phyloP scores from a whole-genome alignment of 2,329 filamentous ascomycete genomes.

The Beauveria pseudobassiana region DNA sequence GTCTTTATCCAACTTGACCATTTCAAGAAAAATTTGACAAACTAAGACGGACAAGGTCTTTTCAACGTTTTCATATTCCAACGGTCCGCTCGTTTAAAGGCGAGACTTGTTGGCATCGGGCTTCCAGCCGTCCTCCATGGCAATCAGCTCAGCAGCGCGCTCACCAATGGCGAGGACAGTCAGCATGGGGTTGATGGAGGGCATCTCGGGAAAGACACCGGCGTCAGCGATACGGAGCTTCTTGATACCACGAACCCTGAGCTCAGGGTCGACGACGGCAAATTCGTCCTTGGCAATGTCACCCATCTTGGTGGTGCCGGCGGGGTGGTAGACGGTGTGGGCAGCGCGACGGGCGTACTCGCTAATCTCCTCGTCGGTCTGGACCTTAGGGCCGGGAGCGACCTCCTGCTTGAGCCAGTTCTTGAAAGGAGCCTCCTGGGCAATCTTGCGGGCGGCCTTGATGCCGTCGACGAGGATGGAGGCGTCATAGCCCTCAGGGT shows the following conservation, averaged over 20 bases:
- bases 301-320: constrained; percentile 87
- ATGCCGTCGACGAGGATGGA: constrained; percentile 73
- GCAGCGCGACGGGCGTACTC: constrained; percentile 76
- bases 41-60: not conserved
- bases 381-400: constrained; percentile 64
- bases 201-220: constrained; percentile 81
- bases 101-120: constrained; percentile 15
- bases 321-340: constrained; percentile 86
- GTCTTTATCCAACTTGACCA: not conserved
- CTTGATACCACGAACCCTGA: constrained; percentile 66
- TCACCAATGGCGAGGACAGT: constrained; percentile 81
- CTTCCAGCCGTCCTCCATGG: constrained; percentile 53
- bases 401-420: constrained; percentile 78
- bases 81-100: not conserved
- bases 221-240: constrained; percentile 76
- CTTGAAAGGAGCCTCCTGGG: constrained; percentile 68
- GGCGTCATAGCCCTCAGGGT: constrained; percentile 77
- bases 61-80: not conserved
- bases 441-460: constrained; percentile 68
- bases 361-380: constrained; percentile 71
- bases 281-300: constrained; percentile 58
- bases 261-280: constrained; percentile 71
- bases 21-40: not conserved
- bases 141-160: constrained; percentile 73
- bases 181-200: constrained; percentile 83